These are phyloP conservation scores for Blastocystis sp. DNA, from an alignment of 352 stramenopile genomes.

Conservation along the genomic window DNA sequence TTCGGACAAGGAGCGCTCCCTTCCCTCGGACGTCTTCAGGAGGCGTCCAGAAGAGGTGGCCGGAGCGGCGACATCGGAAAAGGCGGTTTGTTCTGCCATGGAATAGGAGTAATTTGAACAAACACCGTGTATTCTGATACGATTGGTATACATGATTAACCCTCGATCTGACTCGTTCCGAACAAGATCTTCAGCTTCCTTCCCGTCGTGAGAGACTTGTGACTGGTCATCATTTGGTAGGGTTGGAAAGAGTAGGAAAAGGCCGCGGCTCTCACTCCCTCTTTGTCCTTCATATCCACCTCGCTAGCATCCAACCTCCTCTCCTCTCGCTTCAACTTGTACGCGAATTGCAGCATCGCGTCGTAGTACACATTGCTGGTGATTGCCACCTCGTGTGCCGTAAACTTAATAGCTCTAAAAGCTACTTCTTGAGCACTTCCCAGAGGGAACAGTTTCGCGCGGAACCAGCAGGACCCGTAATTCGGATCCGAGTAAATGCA, in stretches of 20 bases:
- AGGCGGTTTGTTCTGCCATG: neutral
- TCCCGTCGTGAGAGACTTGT: neutral
- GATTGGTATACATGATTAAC: neutral
- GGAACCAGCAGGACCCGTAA: slow-evolving; percentile 60
- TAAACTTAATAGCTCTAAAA: slow-evolving; percentile 35
- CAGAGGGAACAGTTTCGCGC: slow-evolving; percentile 47
- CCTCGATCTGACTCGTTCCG: slow-evolving; percentile 64
- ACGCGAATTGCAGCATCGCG: slow-evolving; percentile 21
- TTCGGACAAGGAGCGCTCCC: slow-evolving; percentile 43
- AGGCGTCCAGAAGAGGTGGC: slow-evolving; percentile 34
- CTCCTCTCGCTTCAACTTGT: neutral
- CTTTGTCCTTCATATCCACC: neutral
- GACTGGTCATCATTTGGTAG: slow-evolving; percentile 28
- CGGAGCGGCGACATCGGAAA: slow-evolving; percentile 16
- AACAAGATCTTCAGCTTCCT: slow-evolving; percentile 49
- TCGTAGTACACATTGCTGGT: slow-evolving; percentile 45
- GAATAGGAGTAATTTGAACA: neutral
- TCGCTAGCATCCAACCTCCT: neutral
- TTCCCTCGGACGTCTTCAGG: slow-evolving; percentile 57
- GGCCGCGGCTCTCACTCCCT: neutral
- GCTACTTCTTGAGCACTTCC: slow-evolving; percentile 38
- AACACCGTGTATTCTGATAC: neutral
- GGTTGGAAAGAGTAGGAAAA: slow-evolving; percentile 58
- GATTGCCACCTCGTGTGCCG: slow-evolving; percentile 33
- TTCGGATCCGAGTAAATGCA: slow-evolving; percentile 53